Base-by-base conservation (phyloP, 2,329 filamentous ascomycete genomes). In the Xylariales sp. region DNA sequence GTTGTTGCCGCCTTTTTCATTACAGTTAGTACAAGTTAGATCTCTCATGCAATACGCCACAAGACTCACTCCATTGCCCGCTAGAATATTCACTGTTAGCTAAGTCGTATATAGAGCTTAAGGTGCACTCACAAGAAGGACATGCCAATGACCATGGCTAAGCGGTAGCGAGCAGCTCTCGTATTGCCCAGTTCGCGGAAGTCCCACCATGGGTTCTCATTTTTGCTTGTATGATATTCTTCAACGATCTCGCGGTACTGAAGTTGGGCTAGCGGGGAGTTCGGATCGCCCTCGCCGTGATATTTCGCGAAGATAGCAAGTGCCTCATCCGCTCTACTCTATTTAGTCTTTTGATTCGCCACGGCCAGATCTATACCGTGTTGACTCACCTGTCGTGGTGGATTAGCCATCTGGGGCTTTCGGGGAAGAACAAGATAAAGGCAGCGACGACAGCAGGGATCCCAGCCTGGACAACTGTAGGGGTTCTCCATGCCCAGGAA, bases 191-290 rank as follows among this genome's bases (percentile, higher is more conserved):
- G 78, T 69, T 86, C 85, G 9, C 84, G 78, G 79, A 85, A 89
- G 75, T 89, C 84, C 85, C 86, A 89, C 83, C 84, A 89, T 2
- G 83, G 80, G 72, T 89, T 89, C 67, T 88, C 86, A 16, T 83
- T 78, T n/a, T 79, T 80, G 6, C 81, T 83, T 8, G 81, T 75
- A 55, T 79, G 78, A 57, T 85, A 81, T 60, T 85, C 81, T 73
- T 87, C 84, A 34, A 85, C 77, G 74, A 87, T 86, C 71, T 89
- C 85, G 34, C 82, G 83, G 75, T 87, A 86, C 75, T 89, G 85
- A 5, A 88, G 80, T 71, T 85, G 83, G 3, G 88, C 86, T 57
- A 88, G 79, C 0, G 83, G 82, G 0, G 82, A 84, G 60, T 80
- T 78, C 0, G 82, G 81, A 71, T 87, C 83, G 1, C 86, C 88